phyloP scores from a whole-genome alignment of 352 stramenopile species.

The Sclerospora graminicola region DNA sequence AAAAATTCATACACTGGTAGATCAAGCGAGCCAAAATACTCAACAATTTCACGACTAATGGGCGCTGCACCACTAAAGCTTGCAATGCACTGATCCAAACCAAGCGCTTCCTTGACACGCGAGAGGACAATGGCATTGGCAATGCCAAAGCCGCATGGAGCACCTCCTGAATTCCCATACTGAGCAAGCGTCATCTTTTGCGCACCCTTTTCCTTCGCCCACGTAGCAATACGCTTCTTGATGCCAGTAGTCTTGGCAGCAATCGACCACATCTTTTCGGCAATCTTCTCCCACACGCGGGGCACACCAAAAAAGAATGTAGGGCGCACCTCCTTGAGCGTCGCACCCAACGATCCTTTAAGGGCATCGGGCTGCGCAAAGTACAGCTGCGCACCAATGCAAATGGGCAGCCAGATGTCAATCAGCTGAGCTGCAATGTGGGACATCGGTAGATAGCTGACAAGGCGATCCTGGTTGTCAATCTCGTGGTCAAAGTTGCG shows the following conservation, averaged over 20 bases:
- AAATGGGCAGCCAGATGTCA: constrained; percentile 77
- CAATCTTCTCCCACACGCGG: constrained; percentile 90
- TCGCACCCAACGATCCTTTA: constrained; percentile 79
- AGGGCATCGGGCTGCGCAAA: constrained; percentile 87
- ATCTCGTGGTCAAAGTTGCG: constrained; percentile 46
- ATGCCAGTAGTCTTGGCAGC: constrained; percentile 77
- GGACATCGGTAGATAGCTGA: constrained; percentile 86
- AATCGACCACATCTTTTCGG: constrained; percentile 86
- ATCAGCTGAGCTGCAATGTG: constrained; percentile 85
- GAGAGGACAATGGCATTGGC: constrained; percentile 80
- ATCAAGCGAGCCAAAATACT: constrained; percentile 93
- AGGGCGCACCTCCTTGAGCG: constrained; percentile 78
- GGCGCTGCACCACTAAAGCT: constrained; percentile 82
- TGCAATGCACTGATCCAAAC: constrained; percentile 81
- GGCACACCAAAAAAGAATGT: constrained; percentile 88
- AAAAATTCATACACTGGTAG: constrained; percentile 92
- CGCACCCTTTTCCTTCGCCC: constrained; percentile 83
- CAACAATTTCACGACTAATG: constrained; percentile 88
- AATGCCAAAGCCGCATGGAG: constrained; percentile 84
- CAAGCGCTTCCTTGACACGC: constrained; percentile 85
- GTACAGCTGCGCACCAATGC: constrained; percentile 58
- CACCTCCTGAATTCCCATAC: constrained; percentile 75
- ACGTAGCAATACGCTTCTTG: constrained; percentile 87
- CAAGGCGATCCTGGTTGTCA: constrained; percentile 53
- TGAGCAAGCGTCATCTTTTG: constrained; percentile 75